phyloP scores from a whole-genome alignment of 495 filamentous ascomycete species.

The Talaromyces ruber region DNA sequence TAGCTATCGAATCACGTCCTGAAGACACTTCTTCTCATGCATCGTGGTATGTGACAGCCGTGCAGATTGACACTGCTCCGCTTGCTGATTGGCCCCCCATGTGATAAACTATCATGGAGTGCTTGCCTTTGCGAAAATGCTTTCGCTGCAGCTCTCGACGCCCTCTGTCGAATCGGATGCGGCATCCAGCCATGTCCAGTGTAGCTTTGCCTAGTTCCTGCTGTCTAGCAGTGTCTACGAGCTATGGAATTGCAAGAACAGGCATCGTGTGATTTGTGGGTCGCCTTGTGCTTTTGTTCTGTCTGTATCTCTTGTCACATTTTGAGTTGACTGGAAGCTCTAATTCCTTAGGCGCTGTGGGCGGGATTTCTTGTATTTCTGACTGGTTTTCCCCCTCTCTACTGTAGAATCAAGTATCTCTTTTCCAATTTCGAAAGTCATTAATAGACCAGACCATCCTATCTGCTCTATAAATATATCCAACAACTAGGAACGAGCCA shows the following conservation, averaged over 20 bases:
- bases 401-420: background rate
- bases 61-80: background rate
- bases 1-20: slow-evolving; percentile 3
- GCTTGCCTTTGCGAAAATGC: background rate
- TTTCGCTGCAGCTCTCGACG: background rate
- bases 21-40: slow-evolving; percentile 1
- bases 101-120: background rate
- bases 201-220: background rate
- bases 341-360: background rate
- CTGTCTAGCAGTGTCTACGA: background rate
- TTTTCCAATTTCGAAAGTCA: background rate
- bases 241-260: background rate
- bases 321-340: background rate
- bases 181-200: background rate
- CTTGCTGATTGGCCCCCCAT: background rate
- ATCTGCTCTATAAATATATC: background rate
- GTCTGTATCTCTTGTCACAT: background rate
- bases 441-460: background rate
- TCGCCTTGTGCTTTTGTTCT: background rate
- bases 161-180: background rate
- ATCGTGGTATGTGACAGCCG: slow-evolving; percentile 3
- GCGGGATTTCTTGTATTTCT: slow-evolving; percentile 1
- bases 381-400: background rate
- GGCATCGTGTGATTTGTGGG: background rate
- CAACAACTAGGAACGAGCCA: background rate